These are phyloP conservation scores for Pichia eremophila DNA, from an alignment of 805 yeast species.

Conservation along the genomic window DNA sequence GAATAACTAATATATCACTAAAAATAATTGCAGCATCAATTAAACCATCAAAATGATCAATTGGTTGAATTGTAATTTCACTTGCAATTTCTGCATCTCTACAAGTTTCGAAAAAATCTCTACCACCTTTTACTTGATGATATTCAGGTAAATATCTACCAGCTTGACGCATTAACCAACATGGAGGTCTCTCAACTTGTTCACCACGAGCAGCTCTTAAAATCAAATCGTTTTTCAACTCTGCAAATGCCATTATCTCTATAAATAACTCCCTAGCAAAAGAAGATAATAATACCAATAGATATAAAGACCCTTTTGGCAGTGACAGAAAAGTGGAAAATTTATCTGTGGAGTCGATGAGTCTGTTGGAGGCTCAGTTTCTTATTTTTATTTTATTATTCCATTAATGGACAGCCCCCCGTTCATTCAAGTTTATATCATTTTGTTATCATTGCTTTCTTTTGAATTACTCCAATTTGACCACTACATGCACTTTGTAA, in stretches of 20 bases:
- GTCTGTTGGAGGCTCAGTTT: no score
- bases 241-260: constrained; percentile 42
- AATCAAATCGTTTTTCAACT: constrained; percentile 80
- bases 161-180: constrained; percentile 99
- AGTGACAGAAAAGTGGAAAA: no score
- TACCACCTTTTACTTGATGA: constrained; percentile 73
- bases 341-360: no score
- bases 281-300: no score
- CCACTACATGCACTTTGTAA: background rate
- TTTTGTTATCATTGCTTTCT: no score
- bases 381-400: no score
- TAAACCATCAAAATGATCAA: constrained; percentile 78
- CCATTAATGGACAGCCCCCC: no score
- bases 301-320: no score
- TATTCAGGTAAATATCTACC: constrained; percentile 90
- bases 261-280: no score
- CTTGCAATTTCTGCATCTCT: constrained; percentile 90
- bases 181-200: constrained; percentile 90
- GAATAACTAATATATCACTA: constrained; percentile 90
- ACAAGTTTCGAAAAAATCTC: constrained; percentile 93
- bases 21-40: constrained; percentile 96
- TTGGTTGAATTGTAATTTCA: constrained; percentile 91
- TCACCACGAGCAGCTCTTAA: constrained; percentile 89
- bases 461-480: no score
- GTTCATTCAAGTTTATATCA: no score